A percentile compares a stretch with the other conserved stretches of the same genome.
Conservation (phyloP, 306 rosid species). For the Canavalia gladiata region DNA sequence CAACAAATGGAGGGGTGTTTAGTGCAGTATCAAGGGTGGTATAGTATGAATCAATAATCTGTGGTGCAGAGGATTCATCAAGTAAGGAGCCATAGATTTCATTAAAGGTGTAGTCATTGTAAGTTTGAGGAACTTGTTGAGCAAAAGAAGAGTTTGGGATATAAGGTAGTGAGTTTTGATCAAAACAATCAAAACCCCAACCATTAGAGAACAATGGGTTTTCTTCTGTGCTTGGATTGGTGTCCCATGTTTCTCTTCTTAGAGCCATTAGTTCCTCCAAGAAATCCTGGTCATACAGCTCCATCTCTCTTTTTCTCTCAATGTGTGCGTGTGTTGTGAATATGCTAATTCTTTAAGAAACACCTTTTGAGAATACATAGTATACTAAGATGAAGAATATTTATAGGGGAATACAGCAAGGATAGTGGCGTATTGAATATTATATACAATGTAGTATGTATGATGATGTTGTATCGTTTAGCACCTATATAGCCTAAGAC, state of each 20-base stretch:
- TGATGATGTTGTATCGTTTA: conserved; percentile 42
- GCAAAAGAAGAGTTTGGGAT: conserved; percentile 57
- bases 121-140: conserved; percentile 60
- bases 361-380: conserved; percentile 56
- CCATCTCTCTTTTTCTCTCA: conserved; percentile 59
- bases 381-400: conserved; percentile 49
- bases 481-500: conserved; percentile 54
- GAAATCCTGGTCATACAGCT: conserved; percentile 69
- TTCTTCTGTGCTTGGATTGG: conserved; percentile 62
- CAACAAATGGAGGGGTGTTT: conserved; percentile 57
- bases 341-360: conserved; percentile 54
- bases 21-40: conserved; percentile 51
- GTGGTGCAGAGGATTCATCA: conserved; percentile 58
- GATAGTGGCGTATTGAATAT: conserved; percentile 43
- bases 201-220: conserved; percentile 63
- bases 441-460: conserved; percentile 42
- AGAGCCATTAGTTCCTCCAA: conserved; percentile 73
- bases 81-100: conserved; percentile 62
- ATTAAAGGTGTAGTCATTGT: conserved; percentile 49
- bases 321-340: conserved; percentile 49
- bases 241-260: conserved; percentile 74
- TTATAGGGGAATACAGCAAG: conserved; percentile 59
- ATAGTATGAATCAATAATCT: conserved; percentile 60
- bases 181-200: conserved; percentile 60
- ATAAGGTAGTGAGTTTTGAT: conserved; percentile 61